A percentile compares a stretch with the other conserved stretches of the same genome.
phyloP scores from a whole-genome alignment of 1,139 yeast species.

The Hyphopichia fennica region DNA sequence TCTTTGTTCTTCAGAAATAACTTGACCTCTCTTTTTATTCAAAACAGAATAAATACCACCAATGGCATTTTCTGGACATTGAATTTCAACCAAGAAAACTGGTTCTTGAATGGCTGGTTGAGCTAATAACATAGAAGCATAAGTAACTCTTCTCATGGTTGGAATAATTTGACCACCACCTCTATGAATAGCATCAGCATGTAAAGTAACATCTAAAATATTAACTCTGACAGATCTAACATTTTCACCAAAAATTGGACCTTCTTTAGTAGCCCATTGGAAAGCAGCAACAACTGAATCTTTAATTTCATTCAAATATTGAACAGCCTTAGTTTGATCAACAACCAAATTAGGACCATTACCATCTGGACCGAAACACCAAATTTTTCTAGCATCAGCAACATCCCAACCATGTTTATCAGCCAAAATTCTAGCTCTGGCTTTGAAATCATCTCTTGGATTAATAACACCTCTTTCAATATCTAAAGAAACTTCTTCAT shows the following conservation, averaged over 20 bases:
- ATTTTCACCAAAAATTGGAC: slow-evolving; percentile 97
- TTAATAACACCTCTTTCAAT: slow-evolving; percentile 89
- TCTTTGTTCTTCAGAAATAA: slow-evolving; percentile 97
- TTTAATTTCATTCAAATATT: slow-evolving; percentile 98
- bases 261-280: slow-evolving; percentile 99
- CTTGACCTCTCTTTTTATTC: slow-evolving; percentile 99
- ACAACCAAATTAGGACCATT: slow-evolving; percentile 98
- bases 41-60: slow-evolving; percentile 99
- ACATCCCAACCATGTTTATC: slow-evolving; percentile 99
- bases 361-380: slow-evolving; percentile 99
- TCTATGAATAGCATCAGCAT: slow-evolving; percentile 99
- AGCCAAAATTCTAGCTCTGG: slow-evolving; percentile 98
- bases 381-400: slow-evolving; percentile 99
- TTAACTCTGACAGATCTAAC: slow-evolving; percentile 95
- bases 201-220: slow-evolving; percentile 98
- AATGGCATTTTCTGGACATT: slow-evolving; percentile 99
- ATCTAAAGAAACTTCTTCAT: slow-evolving; percentile 89
- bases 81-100: slow-evolving; percentile 98
- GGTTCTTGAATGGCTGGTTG: slow-evolving; percentile 99
- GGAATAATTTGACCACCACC: slow-evolving; percentile 99
- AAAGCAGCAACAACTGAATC: slow-evolving; percentile 99
- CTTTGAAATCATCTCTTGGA: slow-evolving; percentile 98
- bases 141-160: slow-evolving; percentile 99
- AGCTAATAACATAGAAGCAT: slow-evolving; percentile 97
- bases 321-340: slow-evolving; percentile 99